Evolutionary conservation across 768 basidiomycete genomes (phyloP).

Genomic region (Tulasnella sp.): DNA sequence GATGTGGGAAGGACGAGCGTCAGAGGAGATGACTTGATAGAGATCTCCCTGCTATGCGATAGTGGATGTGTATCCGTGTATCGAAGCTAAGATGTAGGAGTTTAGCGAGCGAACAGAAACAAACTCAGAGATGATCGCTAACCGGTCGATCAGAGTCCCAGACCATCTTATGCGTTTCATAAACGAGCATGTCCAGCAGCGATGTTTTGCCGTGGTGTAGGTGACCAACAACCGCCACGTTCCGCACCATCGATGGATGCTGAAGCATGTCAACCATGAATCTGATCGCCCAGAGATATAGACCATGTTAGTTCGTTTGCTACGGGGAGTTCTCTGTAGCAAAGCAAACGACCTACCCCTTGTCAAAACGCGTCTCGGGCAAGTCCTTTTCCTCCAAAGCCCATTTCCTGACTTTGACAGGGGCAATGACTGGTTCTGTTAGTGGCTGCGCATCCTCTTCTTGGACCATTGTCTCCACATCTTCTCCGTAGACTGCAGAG

Average conservation of each 20-base stretch:
- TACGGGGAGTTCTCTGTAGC: no score
- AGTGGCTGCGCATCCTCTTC: slow-evolving; percentile 97
- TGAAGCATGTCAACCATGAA: slow-evolving; percentile 86
- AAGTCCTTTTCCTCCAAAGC: slow-evolving; percentile 89
- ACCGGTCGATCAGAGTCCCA: slow-evolving; percentile 91
- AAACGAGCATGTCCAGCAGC: slow-evolving; percentile 91
- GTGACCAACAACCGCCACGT: slow-evolving; percentile 93
- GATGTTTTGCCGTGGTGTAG: slow-evolving; percentile 97
- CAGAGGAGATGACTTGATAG: slow-evolving; percentile 95
- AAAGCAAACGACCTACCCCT: slow-evolving; percentile 56
- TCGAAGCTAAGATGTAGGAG: slow-evolving; percentile 46
- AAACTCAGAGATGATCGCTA: slow-evolving; percentile 26
- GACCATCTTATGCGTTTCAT: slow-evolving; percentile 88
- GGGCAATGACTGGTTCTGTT: slow-evolving; percentile 89
- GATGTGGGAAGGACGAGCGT: slow-evolving; percentile 80
- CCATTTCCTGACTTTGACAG: slow-evolving; percentile 92
- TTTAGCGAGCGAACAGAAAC: not conserved
- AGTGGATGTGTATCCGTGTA: slow-evolving; percentile 95
- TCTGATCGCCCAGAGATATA: slow-evolving; percentile 32
- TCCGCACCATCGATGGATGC: slow-evolving; percentile 90
- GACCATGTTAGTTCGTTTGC: not conserved
- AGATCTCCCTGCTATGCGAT: slow-evolving; percentile 80
- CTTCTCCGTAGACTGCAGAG: slow-evolving; percentile 81
- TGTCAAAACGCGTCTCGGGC: slow-evolving; percentile 96
- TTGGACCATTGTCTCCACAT: slow-evolving; percentile 92